Evolutionary conservation across 805 yeast genomes (phyloP).

Genomic region (Pichia manshurica): DNA sequence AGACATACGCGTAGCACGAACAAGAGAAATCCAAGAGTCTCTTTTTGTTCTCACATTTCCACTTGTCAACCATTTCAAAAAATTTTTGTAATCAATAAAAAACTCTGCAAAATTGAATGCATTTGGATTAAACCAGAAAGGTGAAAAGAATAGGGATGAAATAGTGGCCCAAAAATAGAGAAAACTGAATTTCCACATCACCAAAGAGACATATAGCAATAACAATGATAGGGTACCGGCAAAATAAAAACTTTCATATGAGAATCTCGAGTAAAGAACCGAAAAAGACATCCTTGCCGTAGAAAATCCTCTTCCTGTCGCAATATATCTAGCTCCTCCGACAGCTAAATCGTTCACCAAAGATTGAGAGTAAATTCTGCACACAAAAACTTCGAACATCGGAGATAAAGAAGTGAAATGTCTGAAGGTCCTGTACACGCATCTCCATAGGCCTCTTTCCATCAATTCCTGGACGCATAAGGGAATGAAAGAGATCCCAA

Average conservation of each 20-base stretch:
- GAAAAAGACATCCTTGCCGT: constrained; percentile 64
- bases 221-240: constrained; percentile 49
- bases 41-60: constrained; percentile 40
- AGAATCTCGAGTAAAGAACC: constrained; percentile 61
- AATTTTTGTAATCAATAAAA: constrained; percentile 60
- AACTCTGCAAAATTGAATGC: constrained; percentile 67
- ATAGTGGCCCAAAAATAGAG: constrained; percentile 72
- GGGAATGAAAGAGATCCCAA: constrained; percentile 69
- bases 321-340: constrained; percentile 79
- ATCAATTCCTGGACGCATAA: constrained; percentile 70
- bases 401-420: constrained; percentile 72
- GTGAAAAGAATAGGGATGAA: constrained; percentile 60
- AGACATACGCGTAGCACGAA: constrained; percentile 46
- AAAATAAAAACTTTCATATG: constrained; percentile 60
- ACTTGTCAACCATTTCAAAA: constrained; percentile 44
- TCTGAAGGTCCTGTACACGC: constrained; percentile 54
- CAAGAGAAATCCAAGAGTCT: constrained; percentile 43
- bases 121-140: constrained; percentile 72
- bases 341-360: constrained; percentile 60
- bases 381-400: constrained; percentile 72
- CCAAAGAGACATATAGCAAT: constrained; percentile 50
- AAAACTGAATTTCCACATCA: constrained; percentile 57
- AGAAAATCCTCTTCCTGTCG: constrained; percentile 81
- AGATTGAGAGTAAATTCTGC: constrained; percentile 69
- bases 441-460: constrained; percentile 71